Conservation (phyloP, 352 stramenopile species). For the Phytophthora cajani region DNA sequence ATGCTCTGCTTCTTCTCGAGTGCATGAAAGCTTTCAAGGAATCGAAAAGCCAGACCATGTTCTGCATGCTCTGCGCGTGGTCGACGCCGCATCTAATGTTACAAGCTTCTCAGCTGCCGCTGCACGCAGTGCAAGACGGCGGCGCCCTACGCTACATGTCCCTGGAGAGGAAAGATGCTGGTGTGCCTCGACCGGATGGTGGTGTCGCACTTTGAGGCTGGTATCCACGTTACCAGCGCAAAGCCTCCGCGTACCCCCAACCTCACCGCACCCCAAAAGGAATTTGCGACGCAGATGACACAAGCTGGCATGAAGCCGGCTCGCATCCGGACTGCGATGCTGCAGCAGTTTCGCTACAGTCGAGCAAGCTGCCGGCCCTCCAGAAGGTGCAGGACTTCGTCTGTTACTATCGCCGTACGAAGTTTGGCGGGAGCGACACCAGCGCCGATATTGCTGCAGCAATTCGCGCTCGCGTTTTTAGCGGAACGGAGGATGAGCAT, state of each 20-base stretch:
- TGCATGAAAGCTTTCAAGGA: constrained; percentile 20
- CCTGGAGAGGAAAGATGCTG: constrained; percentile 9
- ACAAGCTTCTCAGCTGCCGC: no score
- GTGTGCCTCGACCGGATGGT: constrained; percentile 4
- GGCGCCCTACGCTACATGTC: no score
- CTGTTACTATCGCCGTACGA: no score
- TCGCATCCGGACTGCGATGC: constrained; percentile 7
- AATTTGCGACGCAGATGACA: constrained; percentile 1
- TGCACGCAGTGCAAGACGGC: no score
- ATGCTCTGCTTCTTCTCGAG: constrained; percentile 1
- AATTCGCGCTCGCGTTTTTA: no score
- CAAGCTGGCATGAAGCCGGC: constrained; percentile 3
- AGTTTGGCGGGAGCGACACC: no score
- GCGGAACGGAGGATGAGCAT: no score
- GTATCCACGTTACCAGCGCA: background rate
- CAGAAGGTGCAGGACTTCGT: background rate
- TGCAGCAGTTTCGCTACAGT: background rate
- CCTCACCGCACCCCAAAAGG: constrained; percentile 5
- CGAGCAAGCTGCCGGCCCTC: background rate
- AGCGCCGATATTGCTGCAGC: no score
- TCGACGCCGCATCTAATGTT: constrained; percentile 8
- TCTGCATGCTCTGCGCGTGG: constrained; percentile 3
- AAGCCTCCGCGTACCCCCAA: background rate
- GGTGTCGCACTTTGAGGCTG: constrained; percentile 1
- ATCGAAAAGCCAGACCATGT: constrained; percentile 2